phyloP scores from a whole-genome alignment of 441 rosid genomes.

The Bocquillonia castaneifolia region DNA sequence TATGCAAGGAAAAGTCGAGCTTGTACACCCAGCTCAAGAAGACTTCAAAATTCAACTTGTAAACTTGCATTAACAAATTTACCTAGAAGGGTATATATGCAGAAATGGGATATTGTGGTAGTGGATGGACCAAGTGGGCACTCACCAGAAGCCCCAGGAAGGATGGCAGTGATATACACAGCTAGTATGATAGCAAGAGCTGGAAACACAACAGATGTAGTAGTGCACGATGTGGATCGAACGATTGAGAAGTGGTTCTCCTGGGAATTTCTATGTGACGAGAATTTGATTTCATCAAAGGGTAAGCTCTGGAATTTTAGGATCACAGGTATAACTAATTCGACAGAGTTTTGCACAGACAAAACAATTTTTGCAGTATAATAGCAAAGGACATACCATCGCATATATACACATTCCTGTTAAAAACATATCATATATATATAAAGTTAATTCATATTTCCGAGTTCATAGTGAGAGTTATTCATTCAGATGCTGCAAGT shows the following conservation, averaged over 20 bases:
- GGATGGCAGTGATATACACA: conserved; percentile 65
- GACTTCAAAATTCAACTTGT: conserved; percentile 45
- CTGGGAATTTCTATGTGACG: conserved; percentile 47
- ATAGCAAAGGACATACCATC: too few species aligned
- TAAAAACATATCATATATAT: too few species aligned
- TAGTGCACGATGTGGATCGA: conserved; percentile 51
- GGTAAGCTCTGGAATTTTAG: conserved; percentile 59
- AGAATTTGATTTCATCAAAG: conserved; percentile 38
- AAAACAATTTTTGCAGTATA: conserved; percentile 25
- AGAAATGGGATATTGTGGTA: conserved; percentile 58
- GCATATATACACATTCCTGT: too few species aligned
- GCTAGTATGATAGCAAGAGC: conserved; percentile 51
- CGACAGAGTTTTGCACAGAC: conserved; percentile 56
- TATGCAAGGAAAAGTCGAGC: conserved; percentile 42
- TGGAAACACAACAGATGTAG: conserved; percentile 46
- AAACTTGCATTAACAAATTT: conserved; percentile 48
- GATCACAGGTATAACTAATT: conserved; percentile 42
- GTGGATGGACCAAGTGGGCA: conserved; percentile 67
- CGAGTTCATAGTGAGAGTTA: neutral
- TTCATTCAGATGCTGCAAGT: neutral
- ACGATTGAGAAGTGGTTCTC: conserved; percentile 59
- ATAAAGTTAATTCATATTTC: too few species aligned
- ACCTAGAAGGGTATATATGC: conserved; percentile 44
- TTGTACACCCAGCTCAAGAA: conserved; percentile 47
- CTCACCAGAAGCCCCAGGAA: conserved; percentile 54